phyloP scores from a whole-genome alignment of 768 basidiomycete species.

The Suillus cothurnatus region DNA sequence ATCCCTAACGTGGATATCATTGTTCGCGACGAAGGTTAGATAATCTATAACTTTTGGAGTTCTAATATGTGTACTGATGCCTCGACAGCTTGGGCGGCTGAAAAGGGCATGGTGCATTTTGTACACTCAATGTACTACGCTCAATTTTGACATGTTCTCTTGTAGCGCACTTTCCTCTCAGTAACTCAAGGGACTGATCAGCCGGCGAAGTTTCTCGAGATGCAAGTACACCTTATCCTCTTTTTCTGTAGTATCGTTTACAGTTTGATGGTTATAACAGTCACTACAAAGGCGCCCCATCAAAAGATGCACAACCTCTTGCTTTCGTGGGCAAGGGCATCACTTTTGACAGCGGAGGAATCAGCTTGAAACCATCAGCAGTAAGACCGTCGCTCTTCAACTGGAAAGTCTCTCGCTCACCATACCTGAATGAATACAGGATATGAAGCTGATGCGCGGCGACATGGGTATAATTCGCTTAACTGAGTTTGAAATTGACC shows the following conservation, averaged over 20 bases:
- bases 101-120: constrained; percentile 75
- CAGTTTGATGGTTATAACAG: constrained; percentile 36
- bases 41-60: constrained; percentile 5
- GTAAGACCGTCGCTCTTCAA: constrained; percentile 39
- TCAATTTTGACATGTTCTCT: background rate
- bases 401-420: background rate
- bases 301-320: constrained; percentile 58
- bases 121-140: background rate
- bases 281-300: constrained; percentile 77
- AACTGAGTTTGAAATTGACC: background rate
- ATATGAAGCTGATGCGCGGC: constrained; percentile 83
- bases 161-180: constrained; percentile 75
- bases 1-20: constrained; percentile 65
- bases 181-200: constrained; percentile 41
- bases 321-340: constrained; percentile 88
- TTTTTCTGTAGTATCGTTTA: background rate
- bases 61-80: constrained; percentile 6
- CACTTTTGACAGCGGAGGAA: constrained; percentile 89
- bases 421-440: constrained; percentile 37
- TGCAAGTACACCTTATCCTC: constrained; percentile 44
- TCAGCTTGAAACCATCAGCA: constrained; percentile 76
- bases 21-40: constrained; percentile 25
- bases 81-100: constrained; percentile 70
- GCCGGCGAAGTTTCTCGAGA: constrained; percentile 86
- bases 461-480: constrained; percentile 70